phyloP scores from a whole-genome alignment of 441 rosid genomes.

The Breynia disticha region DNA sequence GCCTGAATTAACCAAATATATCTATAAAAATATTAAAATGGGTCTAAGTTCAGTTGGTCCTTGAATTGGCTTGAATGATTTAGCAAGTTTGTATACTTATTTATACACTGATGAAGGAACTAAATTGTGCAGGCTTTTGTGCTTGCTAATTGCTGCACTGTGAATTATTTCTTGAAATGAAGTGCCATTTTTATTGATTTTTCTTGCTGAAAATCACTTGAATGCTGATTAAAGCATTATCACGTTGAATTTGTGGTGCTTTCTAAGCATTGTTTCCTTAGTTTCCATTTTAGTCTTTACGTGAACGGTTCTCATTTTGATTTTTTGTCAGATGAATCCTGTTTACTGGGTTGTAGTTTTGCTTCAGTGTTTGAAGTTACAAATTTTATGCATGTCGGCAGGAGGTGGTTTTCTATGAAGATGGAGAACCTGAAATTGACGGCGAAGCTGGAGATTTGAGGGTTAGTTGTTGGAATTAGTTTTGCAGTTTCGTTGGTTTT shows the following conservation, averaged over 20 bases:
- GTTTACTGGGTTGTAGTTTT: too few relatives aligned
- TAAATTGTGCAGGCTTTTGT: background rate
- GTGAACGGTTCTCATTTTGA: too few relatives aligned
- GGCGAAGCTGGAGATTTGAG: constrained; percentile 96
- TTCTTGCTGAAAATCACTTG: too few relatives aligned
- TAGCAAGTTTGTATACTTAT: background rate
- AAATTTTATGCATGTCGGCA: constrained; percentile 19
- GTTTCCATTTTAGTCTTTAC: background rate
- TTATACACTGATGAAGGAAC: background rate
- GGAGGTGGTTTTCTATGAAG: constrained; percentile 93
- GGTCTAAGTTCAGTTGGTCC: too few relatives aligned
- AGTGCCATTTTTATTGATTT: background rate
- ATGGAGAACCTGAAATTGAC: constrained; percentile 81
- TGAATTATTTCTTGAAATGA: background rate
- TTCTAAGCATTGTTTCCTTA: background rate
- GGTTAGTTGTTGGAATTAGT: constrained; percentile 31
- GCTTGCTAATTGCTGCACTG: background rate
- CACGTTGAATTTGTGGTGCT: background rate
- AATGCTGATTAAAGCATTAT: background rate
- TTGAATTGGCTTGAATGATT: background rate
- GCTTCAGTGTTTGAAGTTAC: constrained; percentile 2
- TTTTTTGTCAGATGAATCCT: too few relatives aligned
- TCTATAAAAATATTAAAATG: too few relatives aligned
- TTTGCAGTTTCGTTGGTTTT: background rate
- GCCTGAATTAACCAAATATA: too few relatives aligned